Evolutionary conservation across 2,329 filamentous ascomycete species (phyloP).

Genomic region (Septoria linicola): DNA sequence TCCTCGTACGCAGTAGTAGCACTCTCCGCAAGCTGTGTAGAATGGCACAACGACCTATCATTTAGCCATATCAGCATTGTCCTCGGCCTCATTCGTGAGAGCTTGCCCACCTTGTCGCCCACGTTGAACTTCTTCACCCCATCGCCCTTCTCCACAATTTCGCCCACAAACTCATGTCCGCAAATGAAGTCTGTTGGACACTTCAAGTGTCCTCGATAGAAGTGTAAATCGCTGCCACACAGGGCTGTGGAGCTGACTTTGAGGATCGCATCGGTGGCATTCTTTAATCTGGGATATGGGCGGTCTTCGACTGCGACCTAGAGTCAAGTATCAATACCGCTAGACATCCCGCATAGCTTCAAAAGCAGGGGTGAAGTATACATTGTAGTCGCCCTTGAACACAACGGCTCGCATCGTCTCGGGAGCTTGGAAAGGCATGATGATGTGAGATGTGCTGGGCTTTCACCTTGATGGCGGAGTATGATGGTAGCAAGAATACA

Average conservation of each 20-base stretch:
- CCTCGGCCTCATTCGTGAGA: neutral
- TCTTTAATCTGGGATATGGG: slow-evolving; percentile 71
- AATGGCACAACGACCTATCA: slow-evolving; percentile 74
- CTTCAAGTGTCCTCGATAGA: slow-evolving; percentile 77
- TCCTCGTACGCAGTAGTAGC: slow-evolving; percentile 80
- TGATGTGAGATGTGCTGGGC: slow-evolving; percentile 1
- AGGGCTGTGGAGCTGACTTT: slow-evolving; percentile 80
- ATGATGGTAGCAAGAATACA: neutral
- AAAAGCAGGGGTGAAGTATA: slow-evolving; percentile 28
- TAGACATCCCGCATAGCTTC: too few relatives aligned
- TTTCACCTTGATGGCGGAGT: slow-evolving; percentile 19
- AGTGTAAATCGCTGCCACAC: slow-evolving; percentile 86
- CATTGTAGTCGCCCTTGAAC: slow-evolving; percentile 73
- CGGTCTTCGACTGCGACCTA: slow-evolving; percentile 70
- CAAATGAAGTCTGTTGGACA: slow-evolving; percentile 61
- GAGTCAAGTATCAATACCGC: neutral
- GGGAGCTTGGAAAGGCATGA: slow-evolving; percentile 25
- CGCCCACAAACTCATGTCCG: slow-evolving; percentile 85
- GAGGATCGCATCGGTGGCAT: slow-evolving; percentile 74
- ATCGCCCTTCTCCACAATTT: slow-evolving; percentile 65
- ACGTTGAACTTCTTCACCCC: slow-evolving; percentile 66
- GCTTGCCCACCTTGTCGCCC: slow-evolving; percentile 58
- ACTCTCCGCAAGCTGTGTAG: slow-evolving; percentile 72
- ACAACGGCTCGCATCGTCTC: slow-evolving; percentile 82
- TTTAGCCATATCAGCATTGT: neutral